phyloP scores from a whole-genome alignment of 176 grass and related monocot species.

The Oryza glaberrima region DNA sequence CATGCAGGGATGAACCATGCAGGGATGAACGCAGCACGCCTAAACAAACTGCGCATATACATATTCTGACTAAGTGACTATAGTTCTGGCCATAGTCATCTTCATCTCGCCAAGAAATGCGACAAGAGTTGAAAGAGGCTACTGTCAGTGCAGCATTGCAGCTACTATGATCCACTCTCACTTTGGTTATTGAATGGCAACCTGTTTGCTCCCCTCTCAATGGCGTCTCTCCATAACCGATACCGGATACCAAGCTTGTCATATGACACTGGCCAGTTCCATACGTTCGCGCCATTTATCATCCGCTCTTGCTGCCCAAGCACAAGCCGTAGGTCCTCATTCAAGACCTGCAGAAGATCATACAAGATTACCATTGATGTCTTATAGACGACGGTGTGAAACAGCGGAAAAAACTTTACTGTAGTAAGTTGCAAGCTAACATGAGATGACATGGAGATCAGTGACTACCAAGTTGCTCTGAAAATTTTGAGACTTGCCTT shows the following conservation, averaged over 20 bases:
- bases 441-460: neutral
- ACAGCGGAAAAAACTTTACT: neutral
- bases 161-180: slow-evolving; percentile 47
- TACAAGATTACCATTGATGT: neutral
- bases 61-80: neutral
- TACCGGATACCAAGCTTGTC: slow-evolving; percentile 95
- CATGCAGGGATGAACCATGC: neutral
- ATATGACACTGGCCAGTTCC: slow-evolving; percentile 86
- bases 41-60: slow-evolving; percentile 23
- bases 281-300: slow-evolving; percentile 82
- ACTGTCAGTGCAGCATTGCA: slow-evolving; percentile 24
- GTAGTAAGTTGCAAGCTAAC: neutral
- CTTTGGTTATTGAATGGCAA: slow-evolving; percentile 45
- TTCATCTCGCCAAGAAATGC: slow-evolving; percentile 39
- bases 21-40: slow-evolving; percentile 6
- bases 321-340: slow-evolving; percentile 91
- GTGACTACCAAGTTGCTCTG: neutral
- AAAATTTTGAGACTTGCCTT: slow-evolving; percentile 54
- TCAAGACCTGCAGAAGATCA: slow-evolving; percentile 69
- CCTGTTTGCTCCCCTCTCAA: neutral
- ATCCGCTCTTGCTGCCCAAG: slow-evolving; percentile 94
- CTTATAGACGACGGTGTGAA: neutral
- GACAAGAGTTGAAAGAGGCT: slow-evolving; percentile 16
- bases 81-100: slow-evolving; percentile 20
- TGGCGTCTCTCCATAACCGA: slow-evolving; percentile 26